phyloP scores from a whole-genome alignment of 2,329 filamentous ascomycete genomes.

The Lizonia empirigonia region DNA sequence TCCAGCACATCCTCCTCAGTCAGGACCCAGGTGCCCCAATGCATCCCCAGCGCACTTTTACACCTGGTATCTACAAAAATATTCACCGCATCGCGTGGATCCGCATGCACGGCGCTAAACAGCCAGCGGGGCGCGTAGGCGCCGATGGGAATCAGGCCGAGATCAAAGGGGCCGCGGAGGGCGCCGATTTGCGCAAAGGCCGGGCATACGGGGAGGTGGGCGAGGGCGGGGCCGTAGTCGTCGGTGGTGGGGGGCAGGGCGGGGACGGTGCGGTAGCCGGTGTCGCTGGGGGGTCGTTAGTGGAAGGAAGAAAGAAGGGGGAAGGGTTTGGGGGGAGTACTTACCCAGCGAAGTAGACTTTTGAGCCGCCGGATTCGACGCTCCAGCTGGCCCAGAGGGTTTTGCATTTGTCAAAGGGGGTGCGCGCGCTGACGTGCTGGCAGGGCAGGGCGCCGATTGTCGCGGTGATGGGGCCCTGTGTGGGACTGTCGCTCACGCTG shows the following conservation, averaged over 20 bases:
- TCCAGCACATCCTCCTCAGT: conserved; percentile 85
- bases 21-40: conserved; percentile 88
- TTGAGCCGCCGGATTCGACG: conserved; percentile 72
- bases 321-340: conserved; percentile 17
- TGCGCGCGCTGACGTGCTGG: conserved; percentile 79
- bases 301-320: neutral
- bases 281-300: conserved; percentile 66
- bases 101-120: conserved; percentile 82
- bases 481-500: conserved; percentile 14
- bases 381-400: conserved; percentile 92
- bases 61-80: conserved; percentile 88
- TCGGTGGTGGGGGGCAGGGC: conserved; percentile 65
- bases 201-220: conserved; percentile 72
- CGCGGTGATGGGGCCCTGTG: conserved; percentile 63
- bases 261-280: conserved; percentile 83
- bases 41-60: conserved; percentile 78
- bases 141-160: conserved; percentile 91
- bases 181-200: conserved; percentile 85
- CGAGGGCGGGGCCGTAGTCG: conserved; percentile 71
- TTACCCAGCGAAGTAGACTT: conserved; percentile 80
- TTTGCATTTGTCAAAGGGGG: conserved; percentile 69
- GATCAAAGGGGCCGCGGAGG: conserved; percentile 82
- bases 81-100: conserved; percentile 85
- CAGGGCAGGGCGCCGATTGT: conserved; percentile 79
- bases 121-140: conserved; percentile 77